Base-by-base conservation (phyloP, 2,329 filamentous ascomycete genomes). In the Hypomyces rosellus region DNA sequence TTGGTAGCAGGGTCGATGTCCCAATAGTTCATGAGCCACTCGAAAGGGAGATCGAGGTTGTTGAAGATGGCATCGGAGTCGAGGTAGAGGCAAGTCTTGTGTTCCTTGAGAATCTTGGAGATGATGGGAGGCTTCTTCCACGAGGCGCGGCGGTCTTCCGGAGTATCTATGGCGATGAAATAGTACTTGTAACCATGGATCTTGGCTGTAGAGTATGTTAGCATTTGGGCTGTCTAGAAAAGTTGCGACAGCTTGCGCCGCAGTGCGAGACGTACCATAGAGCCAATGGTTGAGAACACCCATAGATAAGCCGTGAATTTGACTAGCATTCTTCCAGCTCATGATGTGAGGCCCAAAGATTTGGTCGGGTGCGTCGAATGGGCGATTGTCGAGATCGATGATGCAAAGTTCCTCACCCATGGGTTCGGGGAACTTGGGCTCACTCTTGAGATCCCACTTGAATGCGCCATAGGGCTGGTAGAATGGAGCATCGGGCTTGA, bases 1-100 rank as follows among this genome's bases (percentile, higher is more conserved):
- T 70, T 69, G 51, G 59, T 65, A 15, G 65, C 58, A 34, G 65
- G 63, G 57, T 67, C 62, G 20, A 74, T 61, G 48, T 66, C 56
- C 72, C 72, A 74, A 64, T 72, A 74, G 62, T 74, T 74, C 61
- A 74, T 64, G 51, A 74, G 62, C 72, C 72, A 74, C 61, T 74
- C 72, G 34, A 74, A 66, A 20, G 72, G 72, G 6, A 74, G 60
- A 39, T 73, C 69, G 50, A 73, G 66, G 50, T 68, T 62, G 52
- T 66, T 57, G 59, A 74, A 73, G 53, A 74, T 67, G 59, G 70
- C 70, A 54, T 74, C 72, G 4, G 70, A 73, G 55, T 74, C 72
- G 46, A 74, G 57, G 60, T 68, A 74, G 45, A 74, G 58, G 57
- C 72, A 74, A 1, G 65, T 61, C 53, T 74, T 63, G 60, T 71